Conservation (phyloP, 2,329 filamentous ascomycete species). For the Hypoxylon sp. region DNA sequence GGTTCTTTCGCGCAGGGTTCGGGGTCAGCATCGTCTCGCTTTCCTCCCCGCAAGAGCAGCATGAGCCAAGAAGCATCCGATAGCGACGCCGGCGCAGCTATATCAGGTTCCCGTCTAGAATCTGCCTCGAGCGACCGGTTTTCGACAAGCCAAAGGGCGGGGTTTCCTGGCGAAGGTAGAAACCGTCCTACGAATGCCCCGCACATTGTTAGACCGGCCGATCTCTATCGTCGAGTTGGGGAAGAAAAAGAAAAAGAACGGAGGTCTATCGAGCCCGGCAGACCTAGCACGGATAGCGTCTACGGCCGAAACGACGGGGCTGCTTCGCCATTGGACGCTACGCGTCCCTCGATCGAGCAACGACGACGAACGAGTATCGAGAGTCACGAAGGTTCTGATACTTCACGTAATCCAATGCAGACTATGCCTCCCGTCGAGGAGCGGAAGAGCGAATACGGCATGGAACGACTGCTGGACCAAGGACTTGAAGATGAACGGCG, state of each 20-base stretch:
- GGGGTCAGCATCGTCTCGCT: slow-evolving; percentile 55
- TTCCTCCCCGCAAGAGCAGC: slow-evolving; percentile 72
- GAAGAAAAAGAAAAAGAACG: slow-evolving; percentile 71
- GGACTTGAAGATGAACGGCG: slow-evolving; percentile 42
- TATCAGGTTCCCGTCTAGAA: slow-evolving; percentile 48
- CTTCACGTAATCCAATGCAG: slow-evolving; percentile 54
- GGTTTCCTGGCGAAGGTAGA: slow-evolving; percentile 55
- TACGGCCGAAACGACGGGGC: slow-evolving; percentile 47
- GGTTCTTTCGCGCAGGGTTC: slow-evolving; percentile 45
- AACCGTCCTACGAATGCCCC: slow-evolving; percentile 59
- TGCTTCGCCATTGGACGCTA: slow-evolving; percentile 39
- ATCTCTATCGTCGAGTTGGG: slow-evolving; percentile 79
- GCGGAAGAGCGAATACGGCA: slow-evolving; percentile 68
- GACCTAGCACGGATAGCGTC: slow-evolving; percentile 68
- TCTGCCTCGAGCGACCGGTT: slow-evolving; percentile 47
- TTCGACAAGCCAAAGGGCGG: slow-evolving; percentile 53
- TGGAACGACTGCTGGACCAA: slow-evolving; percentile 57
- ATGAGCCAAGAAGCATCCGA: slow-evolving; percentile 59
- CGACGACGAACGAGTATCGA: slow-evolving; percentile 45
- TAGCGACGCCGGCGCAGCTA: slow-evolving; percentile 29
- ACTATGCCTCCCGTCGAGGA: slow-evolving; percentile 66
- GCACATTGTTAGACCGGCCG: slow-evolving; percentile 77
- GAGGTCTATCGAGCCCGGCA: slow-evolving; percentile 67
- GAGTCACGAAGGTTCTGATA: slow-evolving; percentile 54
- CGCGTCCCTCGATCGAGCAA: slow-evolving; percentile 43